A percentile compares a stretch with the other conserved stretches of the same genome.
These are phyloP conservation scores for Starmera caribaea DNA, from an alignment of 805 yeast species.

Conservation along the genomic window DNA sequence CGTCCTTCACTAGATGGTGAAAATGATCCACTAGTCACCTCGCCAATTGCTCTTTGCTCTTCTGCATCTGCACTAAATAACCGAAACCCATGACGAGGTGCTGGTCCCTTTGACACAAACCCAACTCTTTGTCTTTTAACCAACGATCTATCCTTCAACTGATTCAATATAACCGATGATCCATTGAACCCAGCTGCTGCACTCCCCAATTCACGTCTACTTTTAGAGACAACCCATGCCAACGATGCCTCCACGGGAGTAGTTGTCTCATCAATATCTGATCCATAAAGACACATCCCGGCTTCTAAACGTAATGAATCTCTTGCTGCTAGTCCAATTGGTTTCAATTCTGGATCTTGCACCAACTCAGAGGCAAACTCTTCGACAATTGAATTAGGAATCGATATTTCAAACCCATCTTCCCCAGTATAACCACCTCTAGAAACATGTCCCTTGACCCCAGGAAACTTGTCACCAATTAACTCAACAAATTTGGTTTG, in stretches of 20 bases:
- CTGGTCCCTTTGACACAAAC: slow-evolving; percentile 65
- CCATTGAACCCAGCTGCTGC: slow-evolving; percentile 62
- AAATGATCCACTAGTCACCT: slow-evolving; percentile 50
- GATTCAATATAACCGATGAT: slow-evolving; percentile 53
- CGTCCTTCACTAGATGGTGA: slow-evolving; percentile 59
- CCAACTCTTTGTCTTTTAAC: slow-evolving; percentile 66
- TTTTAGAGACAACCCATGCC: slow-evolving; percentile 82
- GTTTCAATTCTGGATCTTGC: slow-evolving; percentile 50
- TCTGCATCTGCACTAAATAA: slow-evolving; percentile 47
- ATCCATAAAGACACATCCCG: slow-evolving; percentile 96
- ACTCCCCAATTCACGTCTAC: slow-evolving; percentile 43
- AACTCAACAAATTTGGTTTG: slow-evolving; percentile 26
- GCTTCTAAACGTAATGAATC: slow-evolving; percentile 94
- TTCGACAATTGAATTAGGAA: slow-evolving; percentile 49
- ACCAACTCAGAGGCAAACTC: slow-evolving; percentile 54
- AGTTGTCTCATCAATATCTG: slow-evolving; percentile 68
- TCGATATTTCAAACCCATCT: slow-evolving; percentile 91
- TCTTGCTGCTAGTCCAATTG: slow-evolving; percentile 97
- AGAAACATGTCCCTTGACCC: slow-evolving; percentile 58
- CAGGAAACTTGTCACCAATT: slow-evolving; percentile 20
- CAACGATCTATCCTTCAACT: slow-evolving; percentile 54
- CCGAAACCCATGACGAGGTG: slow-evolving; percentile 77
- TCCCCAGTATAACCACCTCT: slow-evolving; percentile 98
- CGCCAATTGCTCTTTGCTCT: slow-evolving; percentile 37
- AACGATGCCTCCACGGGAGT: slow-evolving; percentile 88